Evolutionary conservation across 2,329 filamentous ascomycete species (phyloP), one percentile per base, ranked within the genome.

Genomic region (Atkinsonella texensis): DNA sequence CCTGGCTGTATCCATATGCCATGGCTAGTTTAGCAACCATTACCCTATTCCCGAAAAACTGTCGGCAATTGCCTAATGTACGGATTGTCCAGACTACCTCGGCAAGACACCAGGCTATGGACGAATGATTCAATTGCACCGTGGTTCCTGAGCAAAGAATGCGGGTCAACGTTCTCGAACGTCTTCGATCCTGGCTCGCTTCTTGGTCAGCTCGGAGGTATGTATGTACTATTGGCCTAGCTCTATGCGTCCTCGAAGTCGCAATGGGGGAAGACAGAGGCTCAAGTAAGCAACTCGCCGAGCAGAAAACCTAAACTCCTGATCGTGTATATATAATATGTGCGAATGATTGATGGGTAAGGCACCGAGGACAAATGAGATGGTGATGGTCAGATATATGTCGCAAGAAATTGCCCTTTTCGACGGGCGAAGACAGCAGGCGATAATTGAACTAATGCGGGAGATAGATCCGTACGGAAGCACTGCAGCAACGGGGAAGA

Each of bases 1-100:
- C 46, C 41, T 48, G 53, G 43, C 15, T 15, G 47, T 39, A 49
- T 18, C 42, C n/a, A 7, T 38, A 33, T 45, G 47, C 44, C 53
- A 54, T 50, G 39, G 28, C 32, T 9, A 20, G 15, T 46, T 17
- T 35, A 51, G 49, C 48, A 47, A 47, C 43, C 8, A 51, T 1
- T 41, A 32, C 15, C 20, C 17, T 43, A 33, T 33, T 23, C 17
- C 48, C 46, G 20, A 18, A 40, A 48, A 40, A 15, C 2, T 23
- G 28, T 13, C 15, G 35, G n/a, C 20, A 2, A 40, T 31, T 18
- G 35, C 28, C 12, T 18, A 28, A 23, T 35, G 41, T 20, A 44
- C 28, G 48, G 40, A 49, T 13, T 23, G 28, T 11, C 8, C 18
- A 12, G 8, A 45, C 43, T 20, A 33, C 10, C 17, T 42, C 18